A percentile compares a stretch with the other conserved stretches of the same genome.
Conservation (phyloP, 768 basidiomycete species). For the Pleurotus sapidus region DNA sequence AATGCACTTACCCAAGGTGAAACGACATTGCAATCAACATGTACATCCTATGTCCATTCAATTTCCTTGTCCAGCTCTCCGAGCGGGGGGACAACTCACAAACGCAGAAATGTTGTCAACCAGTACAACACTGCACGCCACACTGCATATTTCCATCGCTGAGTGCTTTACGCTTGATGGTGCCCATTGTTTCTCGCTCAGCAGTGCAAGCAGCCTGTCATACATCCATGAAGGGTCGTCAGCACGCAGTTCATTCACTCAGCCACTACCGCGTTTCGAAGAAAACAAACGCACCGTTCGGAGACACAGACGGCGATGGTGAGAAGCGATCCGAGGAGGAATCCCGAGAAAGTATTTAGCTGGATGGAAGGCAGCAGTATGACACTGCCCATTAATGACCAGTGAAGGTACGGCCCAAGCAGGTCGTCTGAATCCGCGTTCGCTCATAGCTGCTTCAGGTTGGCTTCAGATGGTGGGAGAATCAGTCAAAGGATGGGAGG, state of each 20-base stretch:
- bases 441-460: not conserved
- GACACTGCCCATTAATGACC: slow-evolving; percentile 35
- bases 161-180: slow-evolving; percentile 39
- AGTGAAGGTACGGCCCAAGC: slow-evolving; percentile 30
- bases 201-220: slow-evolving; percentile 46
- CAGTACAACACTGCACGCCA: slow-evolving; percentile 59
- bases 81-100: slow-evolving; percentile 42
- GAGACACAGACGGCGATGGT: slow-evolving; percentile 44
- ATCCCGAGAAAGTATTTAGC: slow-evolving; percentile 46
- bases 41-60: slow-evolving; percentile 45
- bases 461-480: not conserved
- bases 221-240: not conserved
- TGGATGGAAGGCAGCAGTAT: slow-evolving; percentile 35
- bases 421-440: not conserved
- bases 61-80: too few species aligned
- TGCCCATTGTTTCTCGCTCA: slow-evolving; percentile 44
- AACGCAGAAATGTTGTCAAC: slow-evolving; percentile 52
- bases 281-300: slow-evolving; percentile 48
- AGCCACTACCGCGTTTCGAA: too few species aligned
- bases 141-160: slow-evolving; percentile 39
- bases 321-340: slow-evolving; percentile 43
- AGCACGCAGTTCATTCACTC: not conserved
- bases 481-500: not conserved
- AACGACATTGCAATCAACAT: slow-evolving; percentile 77
- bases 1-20: slow-evolving; percentile 55